These are phyloP conservation scores for Aspergillus thermomutatus DNA, from an alignment of 2,329 filamentous ascomycete genomes.

Conservation along the genomic window DNA sequence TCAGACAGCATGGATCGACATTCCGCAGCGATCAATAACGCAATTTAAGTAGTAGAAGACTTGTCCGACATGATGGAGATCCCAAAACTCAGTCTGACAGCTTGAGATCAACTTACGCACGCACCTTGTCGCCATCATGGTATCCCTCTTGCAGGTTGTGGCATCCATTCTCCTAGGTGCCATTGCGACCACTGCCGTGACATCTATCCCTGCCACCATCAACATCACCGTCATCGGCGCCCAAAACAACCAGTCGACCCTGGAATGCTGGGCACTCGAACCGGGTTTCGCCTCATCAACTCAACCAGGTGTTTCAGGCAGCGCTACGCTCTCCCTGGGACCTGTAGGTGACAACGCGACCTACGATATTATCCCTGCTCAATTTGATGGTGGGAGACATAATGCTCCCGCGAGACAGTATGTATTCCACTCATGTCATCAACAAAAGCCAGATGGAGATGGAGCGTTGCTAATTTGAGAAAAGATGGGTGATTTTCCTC, in stretches of 20 bases:
- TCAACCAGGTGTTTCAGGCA: slow-evolving; percentile 32
- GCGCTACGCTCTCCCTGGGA: slow-evolving; percentile 32
- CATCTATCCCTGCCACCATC: slow-evolving; percentile 22
- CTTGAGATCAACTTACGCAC: background rate
- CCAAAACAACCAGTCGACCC: slow-evolving; percentile 35
- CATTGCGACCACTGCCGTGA: slow-evolving; percentile 6
- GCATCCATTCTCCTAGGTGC: slow-evolving; percentile 4
- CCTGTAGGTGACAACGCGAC: slow-evolving; percentile 27
- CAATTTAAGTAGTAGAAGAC: background rate
- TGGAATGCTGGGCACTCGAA: slow-evolving; percentile 48
- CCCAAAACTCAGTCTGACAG: background rate
- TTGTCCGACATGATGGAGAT: background rate
- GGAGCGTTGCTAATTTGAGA: background rate
- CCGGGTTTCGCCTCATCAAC: slow-evolving; percentile 33
- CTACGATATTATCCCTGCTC: slow-evolving; percentile 37
- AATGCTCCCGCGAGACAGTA: slow-evolving; percentile 44
- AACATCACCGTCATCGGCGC: slow-evolving; percentile 44
- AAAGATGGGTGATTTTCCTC: slow-evolving; percentile 37
- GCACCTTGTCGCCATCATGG: background rate
- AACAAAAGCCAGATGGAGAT: background rate
- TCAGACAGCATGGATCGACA: too few species aligned
- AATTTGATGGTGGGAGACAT: slow-evolving; percentile 41
- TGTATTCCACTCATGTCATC: slow-evolving; percentile 9
- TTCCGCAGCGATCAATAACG: too few species aligned
- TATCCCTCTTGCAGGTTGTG: background rate